Conservation (phyloP, 805 yeast species). For the Spathaspora passalidarum region DNA sequence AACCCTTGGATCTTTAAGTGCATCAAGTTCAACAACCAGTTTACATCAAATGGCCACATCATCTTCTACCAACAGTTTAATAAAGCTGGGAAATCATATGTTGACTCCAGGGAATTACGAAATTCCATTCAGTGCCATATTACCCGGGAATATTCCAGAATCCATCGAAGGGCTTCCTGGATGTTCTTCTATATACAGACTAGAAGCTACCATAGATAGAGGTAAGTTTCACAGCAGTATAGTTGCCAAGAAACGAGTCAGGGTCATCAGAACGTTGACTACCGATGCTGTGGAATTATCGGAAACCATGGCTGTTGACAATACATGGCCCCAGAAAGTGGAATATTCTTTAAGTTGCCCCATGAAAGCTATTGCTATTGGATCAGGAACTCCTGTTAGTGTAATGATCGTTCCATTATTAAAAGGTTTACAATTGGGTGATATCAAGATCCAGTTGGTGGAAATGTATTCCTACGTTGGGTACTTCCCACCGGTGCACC, state of each 20-base stretch:
- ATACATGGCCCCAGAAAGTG: conserved; percentile 92
- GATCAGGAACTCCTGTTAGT: conserved; percentile 69
- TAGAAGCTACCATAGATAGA: conserved; percentile 80
- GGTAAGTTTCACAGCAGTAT: conserved; percentile 71
- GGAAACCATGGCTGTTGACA: conserved; percentile 91
- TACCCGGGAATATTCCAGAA: conserved; percentile 85
- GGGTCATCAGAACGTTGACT: conserved; percentile 82
- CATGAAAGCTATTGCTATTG: conserved; percentile 84
- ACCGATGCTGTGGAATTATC: conserved; percentile 84
- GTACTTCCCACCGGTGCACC: conserved; percentile 51
- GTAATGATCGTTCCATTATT: conserved; percentile 72
- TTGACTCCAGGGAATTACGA: conserved; percentile 79
- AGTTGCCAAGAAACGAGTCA: conserved; percentile 63
- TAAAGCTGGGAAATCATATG: conserved; percentile 25
- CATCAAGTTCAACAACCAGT: conserved; percentile 6
- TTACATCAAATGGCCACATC: conserved; percentile 10
- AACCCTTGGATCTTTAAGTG: conserved; percentile 2
- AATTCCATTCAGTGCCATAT: conserved; percentile 79
- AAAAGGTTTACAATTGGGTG: conserved; percentile 78
- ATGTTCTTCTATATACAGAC: conserved; percentile 65
- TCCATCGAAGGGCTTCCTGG: conserved; percentile 88
- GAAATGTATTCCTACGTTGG: conserved; percentile 68
- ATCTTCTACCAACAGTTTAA: conserved; percentile 10
- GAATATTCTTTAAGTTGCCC: conserved; percentile 88
- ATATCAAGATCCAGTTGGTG: conserved; percentile 61